These are phyloP conservation scores for Leptoxyphium fumago DNA, from an alignment of 2,329 filamentous ascomycete genomes.

Conservation along the genomic window DNA sequence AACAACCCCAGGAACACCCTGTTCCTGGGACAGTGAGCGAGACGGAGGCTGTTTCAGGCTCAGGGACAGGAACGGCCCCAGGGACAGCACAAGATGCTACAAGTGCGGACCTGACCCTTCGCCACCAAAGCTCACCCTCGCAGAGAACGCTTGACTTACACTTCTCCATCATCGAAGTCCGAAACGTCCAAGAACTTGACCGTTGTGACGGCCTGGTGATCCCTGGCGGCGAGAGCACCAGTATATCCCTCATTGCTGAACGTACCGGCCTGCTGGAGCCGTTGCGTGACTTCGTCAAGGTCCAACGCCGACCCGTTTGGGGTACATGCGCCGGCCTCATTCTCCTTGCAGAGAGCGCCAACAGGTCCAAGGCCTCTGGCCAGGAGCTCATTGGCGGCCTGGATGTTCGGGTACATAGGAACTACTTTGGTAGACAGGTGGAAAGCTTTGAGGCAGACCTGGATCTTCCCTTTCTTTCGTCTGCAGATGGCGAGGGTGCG, in stretches of 20 bases:
- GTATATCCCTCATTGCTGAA: constrained; percentile 76
- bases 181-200: constrained; percentile 55
- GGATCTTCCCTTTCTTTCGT: constrained; percentile 52
- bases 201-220: constrained; percentile 73
- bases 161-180: constrained; percentile 63
- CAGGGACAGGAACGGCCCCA: too few relatives aligned
- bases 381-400: constrained; percentile 89
- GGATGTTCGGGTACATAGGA: constrained; percentile 78
- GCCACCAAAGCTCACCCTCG: not conserved
- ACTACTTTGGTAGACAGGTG: constrained; percentile 86
- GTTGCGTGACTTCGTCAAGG: constrained; percentile 78
- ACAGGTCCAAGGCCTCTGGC: constrained; percentile 75
- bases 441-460: constrained; percentile 77
- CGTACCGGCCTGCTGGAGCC: constrained; percentile 72
- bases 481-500: constrained; percentile 14
- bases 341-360: constrained; percentile 73
- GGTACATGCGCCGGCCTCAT: constrained; percentile 94
- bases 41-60: too few relatives aligned
- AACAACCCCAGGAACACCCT: too few relatives aligned
- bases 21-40: too few relatives aligned
- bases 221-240: constrained; percentile 88
- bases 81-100: too few relatives aligned
- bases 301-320: constrained; percentile 72
- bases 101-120: not conserved
- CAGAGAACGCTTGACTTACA: constrained; percentile 2